Evolutionary conservation across 176 grass and related monocot genomes (phyloP).

Genomic region (maize (Zea mays)): Zm-B73-REFERENCE-NAM-5.0 NC_050103.1:28902001-28902500

Average conservation of each 20-base stretch:
- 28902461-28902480: background rate
- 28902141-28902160: slow-evolving; percentile 3
- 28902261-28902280: background rate
- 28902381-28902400: background rate
- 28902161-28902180: background rate
- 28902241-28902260: background rate
- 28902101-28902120: slow-evolving; percentile 4
- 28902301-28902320: slow-evolving; percentile 18
- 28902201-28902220: slow-evolving; percentile 5
- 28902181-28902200: background rate
- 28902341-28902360: background rate
- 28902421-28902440: background rate
- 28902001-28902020: slow-evolving; percentile 11
- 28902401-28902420: background rate
- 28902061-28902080: slow-evolving; percentile 24
- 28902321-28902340: slow-evolving; percentile 4
- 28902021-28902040: slow-evolving; percentile 20
- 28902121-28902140: slow-evolving; percentile 8
- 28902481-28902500: background rate
- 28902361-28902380: slow-evolving; percentile 13
- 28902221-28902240: background rate
- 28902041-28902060: slow-evolving; percentile 27
- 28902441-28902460: background rate
- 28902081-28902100: slow-evolving; percentile 31
- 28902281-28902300: background rate